Percentiles rank a stretch among this genome's conserved stretches.
Evolutionary conservation across 1,284 basidiomycete species (phyloP).

Genomic region (Mycosarcoma maydis): DNA sequence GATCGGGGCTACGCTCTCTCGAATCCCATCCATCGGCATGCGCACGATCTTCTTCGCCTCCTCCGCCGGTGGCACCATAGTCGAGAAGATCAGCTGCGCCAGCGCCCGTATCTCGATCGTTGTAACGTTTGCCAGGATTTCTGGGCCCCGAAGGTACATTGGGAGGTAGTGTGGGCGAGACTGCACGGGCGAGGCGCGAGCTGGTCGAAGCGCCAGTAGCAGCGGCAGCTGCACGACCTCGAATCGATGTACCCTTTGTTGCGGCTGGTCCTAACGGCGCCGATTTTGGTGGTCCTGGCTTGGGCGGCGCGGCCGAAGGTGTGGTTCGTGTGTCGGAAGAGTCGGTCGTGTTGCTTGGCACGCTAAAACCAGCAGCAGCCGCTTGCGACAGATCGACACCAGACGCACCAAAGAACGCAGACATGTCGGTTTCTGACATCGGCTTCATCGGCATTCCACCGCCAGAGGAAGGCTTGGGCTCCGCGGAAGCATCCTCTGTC

Average conservation of each 20-base stretch:
- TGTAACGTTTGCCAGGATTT: slow-evolving; percentile 58
- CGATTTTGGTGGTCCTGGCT: slow-evolving; percentile 12
- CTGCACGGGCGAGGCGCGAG: slow-evolving; percentile 23
- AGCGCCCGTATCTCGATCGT: slow-evolving; percentile 58
- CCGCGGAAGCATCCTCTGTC: slow-evolving; percentile 1
- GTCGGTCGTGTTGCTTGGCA: background rate
- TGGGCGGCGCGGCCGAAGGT: background rate
- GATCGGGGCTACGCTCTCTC: slow-evolving; percentile 6
- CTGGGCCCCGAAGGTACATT: slow-evolving; percentile 55
- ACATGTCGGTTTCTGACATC: slow-evolving; percentile 41
- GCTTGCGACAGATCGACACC: slow-evolving; percentile 36
- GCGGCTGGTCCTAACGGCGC: slow-evolving; percentile 13
- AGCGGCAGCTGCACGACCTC: slow-evolving; percentile 33
- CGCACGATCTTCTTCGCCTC: background rate
- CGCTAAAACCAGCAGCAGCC: slow-evolving; percentile 22
- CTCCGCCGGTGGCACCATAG: slow-evolving; percentile 53
- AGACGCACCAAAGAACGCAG: slow-evolving; percentile 38
- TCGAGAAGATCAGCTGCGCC: slow-evolving; percentile 60
- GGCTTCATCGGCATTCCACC: slow-evolving; percentile 17
- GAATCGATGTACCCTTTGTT: slow-evolving; percentile 33
- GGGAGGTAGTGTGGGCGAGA: slow-evolving; percentile 40
- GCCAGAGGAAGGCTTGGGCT: background rate
- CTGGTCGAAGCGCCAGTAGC: background rate
- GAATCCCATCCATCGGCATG: slow-evolving; percentile 24
- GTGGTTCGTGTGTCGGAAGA: background rate